Evolutionary conservation across 2,329 filamentous ascomycete genomes (phyloP).

Genomic region (Fusarium sp.): DNA sequence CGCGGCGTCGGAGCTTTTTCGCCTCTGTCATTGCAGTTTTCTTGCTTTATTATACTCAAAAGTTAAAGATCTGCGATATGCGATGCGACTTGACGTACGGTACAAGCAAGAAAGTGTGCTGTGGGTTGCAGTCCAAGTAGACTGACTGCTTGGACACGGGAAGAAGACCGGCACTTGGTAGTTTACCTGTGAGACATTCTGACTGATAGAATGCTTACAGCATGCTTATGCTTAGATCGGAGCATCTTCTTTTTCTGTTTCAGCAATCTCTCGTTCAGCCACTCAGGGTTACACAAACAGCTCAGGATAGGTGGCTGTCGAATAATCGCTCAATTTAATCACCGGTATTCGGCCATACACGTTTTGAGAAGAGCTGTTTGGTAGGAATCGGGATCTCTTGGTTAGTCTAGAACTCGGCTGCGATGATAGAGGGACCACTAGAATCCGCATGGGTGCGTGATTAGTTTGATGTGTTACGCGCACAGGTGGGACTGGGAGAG

Average conservation of each 20-base stretch:
- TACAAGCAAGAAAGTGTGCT: slow-evolving; percentile 20
- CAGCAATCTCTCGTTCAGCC: slow-evolving; percentile 9
- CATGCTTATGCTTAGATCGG: slow-evolving; percentile 12
- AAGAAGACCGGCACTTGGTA: slow-evolving; percentile 25
- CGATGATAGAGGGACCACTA: slow-evolving; percentile 29
- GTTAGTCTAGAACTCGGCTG: slow-evolving; percentile 37
- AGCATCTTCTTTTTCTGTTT: slow-evolving; percentile 6
- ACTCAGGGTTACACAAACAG: slow-evolving; percentile 17
- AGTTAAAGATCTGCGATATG: slow-evolving; percentile 26
- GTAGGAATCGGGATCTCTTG: slow-evolving; percentile 6
- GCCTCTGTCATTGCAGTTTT: slow-evolving; percentile 2
- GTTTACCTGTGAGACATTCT: neutral
- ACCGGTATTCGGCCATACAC: slow-evolving; percentile 26
- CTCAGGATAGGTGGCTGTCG: neutral
- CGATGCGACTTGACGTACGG: slow-evolving; percentile 37
- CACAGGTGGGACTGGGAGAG: slow-evolving; percentile 20
- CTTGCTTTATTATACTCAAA: slow-evolving; percentile 5
- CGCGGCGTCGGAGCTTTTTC: slow-evolving; percentile 16
- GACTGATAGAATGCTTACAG: slow-evolving; percentile 9
- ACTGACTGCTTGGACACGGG: slow-evolving; percentile 4
- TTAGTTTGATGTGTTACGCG: slow-evolving; percentile 34
- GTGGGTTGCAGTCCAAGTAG: slow-evolving; percentile 9
- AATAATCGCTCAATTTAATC: slow-evolving; percentile 36
- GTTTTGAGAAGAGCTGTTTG: slow-evolving; percentile 21
- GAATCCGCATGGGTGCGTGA: slow-evolving; percentile 33